These are phyloP conservation scores for Gossypium gossypioides DNA, from an alignment of 441 rosid genomes.

Conservation along the genomic window DNA sequence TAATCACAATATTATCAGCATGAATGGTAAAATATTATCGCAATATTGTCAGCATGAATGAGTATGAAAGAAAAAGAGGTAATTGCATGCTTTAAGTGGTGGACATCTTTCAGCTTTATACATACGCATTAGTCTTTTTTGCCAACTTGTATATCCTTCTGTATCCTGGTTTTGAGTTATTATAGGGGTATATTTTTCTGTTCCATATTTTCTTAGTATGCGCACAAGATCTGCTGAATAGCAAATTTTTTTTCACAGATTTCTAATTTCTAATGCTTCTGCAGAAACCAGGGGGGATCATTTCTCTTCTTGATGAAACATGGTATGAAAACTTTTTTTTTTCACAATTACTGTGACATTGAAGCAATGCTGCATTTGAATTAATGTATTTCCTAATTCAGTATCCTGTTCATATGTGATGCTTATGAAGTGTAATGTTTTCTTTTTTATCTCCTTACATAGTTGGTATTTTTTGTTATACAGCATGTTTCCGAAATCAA, in stretches of 20 bases:
- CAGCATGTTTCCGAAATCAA: slow-evolving; percentile 74
- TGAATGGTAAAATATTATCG: neutral
- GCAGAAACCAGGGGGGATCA: slow-evolving; percentile 73
- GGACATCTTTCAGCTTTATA: neutral
- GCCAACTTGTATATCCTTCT: slow-evolving; percentile 5
- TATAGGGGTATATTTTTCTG: slow-evolving; percentile 1
- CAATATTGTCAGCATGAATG: neutral
- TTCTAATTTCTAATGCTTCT: slow-evolving; percentile 23
- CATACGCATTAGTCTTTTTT: neutral
- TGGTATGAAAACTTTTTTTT: slow-evolving; percentile 35
- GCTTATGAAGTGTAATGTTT: neutral
- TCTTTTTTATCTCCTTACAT: slow-evolving; percentile 15
- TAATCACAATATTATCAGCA: neutral
- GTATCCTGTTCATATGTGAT: neutral
- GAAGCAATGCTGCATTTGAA: neutral
- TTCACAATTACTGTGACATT: neutral
- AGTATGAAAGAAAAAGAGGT: neutral
- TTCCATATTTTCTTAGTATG: slow-evolving; percentile 7
- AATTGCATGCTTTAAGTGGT: neutral
- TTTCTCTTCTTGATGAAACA: slow-evolving; percentile 71
- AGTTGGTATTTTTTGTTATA: slow-evolving; percentile 11
- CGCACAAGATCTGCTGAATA: slow-evolving; percentile 14
- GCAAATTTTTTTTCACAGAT: slow-evolving; percentile 12
- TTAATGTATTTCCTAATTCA: neutral
- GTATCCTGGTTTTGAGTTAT: slow-evolving; percentile 14